A percentile compares a stretch with the other conserved stretches of the same genome.
These are phyloP conservation scores for Fusarium lateritium DNA, from an alignment of 2,329 filamentous ascomycete species.

Conservation along the genomic window DNA sequence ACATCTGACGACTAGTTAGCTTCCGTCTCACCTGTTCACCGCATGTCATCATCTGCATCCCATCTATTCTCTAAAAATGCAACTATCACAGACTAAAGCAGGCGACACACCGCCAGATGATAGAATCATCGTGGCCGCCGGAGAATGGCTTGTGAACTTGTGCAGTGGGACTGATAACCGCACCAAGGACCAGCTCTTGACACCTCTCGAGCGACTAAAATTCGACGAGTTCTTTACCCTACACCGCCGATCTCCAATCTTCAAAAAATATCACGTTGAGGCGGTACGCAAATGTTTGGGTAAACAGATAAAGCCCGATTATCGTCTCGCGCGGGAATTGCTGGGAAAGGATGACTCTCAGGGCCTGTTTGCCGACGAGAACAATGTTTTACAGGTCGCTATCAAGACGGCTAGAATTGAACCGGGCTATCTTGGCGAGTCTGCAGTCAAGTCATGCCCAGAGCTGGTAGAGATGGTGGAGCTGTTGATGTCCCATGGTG, in stretches of 20 bases:
- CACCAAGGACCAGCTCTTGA: not conserved
- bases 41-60: not conserved
- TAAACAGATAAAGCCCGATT: not conserved
- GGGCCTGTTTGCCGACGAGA: not conserved
- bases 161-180: not conserved
- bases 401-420: slow-evolving; percentile 2
- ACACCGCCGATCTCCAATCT: not conserved
- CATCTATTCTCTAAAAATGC: not conserved
- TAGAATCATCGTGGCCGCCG: not conserved
- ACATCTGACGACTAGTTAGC: not conserved
- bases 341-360: not conserved
- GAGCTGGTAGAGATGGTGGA: slow-evolving; percentile 19
- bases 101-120: not conserved
- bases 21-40: too few species aligned
- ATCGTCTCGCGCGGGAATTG: slow-evolving; percentile 5
- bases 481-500: slow-evolving; percentile 19
- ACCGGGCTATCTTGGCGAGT: not conserved
- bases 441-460: slow-evolving; percentile 4
- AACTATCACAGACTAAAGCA: too few species aligned
- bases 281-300: slow-evolving; percentile 7
- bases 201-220: slow-evolving; percentile 14
- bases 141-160: slow-evolving; percentile 21
- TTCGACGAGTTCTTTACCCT: slow-evolving; percentile 25
- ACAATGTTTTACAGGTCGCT: slow-evolving; percentile 15
- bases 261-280: slow-evolving; percentile 10